Percentiles rank a stretch among this genome's conserved stretches.
Evolutionary conservation across 345 rosid genomes (phyloP).

Genomic region (Populus tremula): DNA sequence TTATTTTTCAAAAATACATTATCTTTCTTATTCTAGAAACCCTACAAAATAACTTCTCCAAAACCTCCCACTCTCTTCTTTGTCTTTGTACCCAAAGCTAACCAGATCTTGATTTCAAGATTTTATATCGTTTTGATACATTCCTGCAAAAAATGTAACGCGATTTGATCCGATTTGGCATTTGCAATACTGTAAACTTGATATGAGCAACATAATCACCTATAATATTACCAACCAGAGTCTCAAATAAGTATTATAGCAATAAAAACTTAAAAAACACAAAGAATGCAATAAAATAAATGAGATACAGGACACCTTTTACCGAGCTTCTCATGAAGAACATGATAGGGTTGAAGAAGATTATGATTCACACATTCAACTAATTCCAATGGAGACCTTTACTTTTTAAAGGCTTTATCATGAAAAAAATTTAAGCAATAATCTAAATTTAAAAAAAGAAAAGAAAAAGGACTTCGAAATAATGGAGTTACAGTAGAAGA

Average conservation of each 20-base stretch:
- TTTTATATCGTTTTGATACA: conserved; percentile 69
- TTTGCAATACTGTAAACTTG: conserved; percentile 79
- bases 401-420: conserved; percentile 83
- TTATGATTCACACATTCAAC: conserved; percentile 95
- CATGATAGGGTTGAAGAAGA: conserved; percentile 88
- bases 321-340: conserved; percentile 94
- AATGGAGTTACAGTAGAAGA: not conserved
- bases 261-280: not conserved
- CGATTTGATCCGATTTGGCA: conserved; percentile 90
- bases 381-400: conserved; percentile 82
- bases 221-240: conserved; percentile 15
- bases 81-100: conserved; percentile 80
- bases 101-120: conserved; percentile 96
- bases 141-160: conserved; percentile 73
- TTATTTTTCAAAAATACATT: too few relatives aligned
- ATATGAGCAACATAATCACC: conserved; percentile 88
- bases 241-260: not conserved
- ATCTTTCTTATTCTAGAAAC: too few relatives aligned
- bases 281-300: not conserved
- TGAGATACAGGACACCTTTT: not conserved
- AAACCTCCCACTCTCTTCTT: conserved; percentile 77
- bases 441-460: not conserved
- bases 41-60: too few relatives aligned
- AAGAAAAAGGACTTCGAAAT: too few relatives aligned
- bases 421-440: not conserved